Evolutionary conservation across 129 eudicot genomes (phyloP).

Genomic region (Flaveria trinervia): DNA sequence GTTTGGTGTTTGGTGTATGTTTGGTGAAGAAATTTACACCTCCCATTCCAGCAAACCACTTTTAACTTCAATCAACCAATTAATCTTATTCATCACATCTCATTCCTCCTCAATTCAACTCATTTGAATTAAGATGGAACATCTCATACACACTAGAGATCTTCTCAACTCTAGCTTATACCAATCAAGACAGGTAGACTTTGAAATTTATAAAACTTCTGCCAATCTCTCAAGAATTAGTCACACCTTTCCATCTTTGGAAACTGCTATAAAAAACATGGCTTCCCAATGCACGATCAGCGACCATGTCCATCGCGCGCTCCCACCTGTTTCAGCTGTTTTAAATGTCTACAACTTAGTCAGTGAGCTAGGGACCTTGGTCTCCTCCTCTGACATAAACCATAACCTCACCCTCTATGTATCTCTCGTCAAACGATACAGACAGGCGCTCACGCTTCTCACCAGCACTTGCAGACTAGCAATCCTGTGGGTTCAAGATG

Average conservation of each 20-base stretch:
- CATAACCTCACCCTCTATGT: slow-evolving; percentile 41
- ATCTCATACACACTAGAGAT: slow-evolving; percentile 51
- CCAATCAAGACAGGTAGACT: slow-evolving; percentile 50
- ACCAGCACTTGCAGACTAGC: slow-evolving; percentile 55
- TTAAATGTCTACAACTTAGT: slow-evolving; percentile 52
- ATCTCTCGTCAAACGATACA: slow-evolving; percentile 44
- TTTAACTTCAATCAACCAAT: not conserved
- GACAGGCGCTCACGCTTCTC: slow-evolving; percentile 68
- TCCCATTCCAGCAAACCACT: slow-evolving; percentile 17
- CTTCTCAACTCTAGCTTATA: slow-evolving; percentile 53
- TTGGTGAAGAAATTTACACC: slow-evolving; percentile 25
- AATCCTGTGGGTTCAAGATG: slow-evolving; percentile 63
- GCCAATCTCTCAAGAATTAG: slow-evolving; percentile 41
- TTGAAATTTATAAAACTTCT: slow-evolving; percentile 39
- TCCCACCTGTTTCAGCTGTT: slow-evolving; percentile 62
- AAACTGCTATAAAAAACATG: slow-evolving; percentile 33
- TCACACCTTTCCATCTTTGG: slow-evolving; percentile 37
- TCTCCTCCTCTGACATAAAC: slow-evolving; percentile 27
- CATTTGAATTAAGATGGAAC: slow-evolving; percentile 23
- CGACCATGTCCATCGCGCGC: slow-evolving; percentile 43
- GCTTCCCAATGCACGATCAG: slow-evolving; percentile 46
- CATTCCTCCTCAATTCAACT: not conserved
- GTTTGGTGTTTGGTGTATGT: slow-evolving; percentile 47
- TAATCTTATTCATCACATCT: not conserved
- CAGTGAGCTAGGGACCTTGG: slow-evolving; percentile 41